Base-by-base conservation (phyloP, 805 yeast species). In the Candida mattraensis region DNA sequence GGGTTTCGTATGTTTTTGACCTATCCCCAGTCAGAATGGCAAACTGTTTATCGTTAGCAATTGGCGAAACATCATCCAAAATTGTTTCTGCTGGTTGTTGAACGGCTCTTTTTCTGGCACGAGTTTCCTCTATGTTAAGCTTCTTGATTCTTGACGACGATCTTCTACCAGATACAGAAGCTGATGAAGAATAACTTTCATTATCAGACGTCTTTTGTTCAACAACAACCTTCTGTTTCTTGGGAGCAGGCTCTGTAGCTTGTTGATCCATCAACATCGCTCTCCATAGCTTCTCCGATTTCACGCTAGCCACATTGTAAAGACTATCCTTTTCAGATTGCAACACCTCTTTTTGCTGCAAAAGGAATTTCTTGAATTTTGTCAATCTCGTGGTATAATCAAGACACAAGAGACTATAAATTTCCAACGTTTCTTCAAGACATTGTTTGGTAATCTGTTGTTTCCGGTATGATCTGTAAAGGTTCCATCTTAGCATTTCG, bases 41-140 rank as follows among this genome's bases (percentile, higher is more conserved):
- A 37, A 68, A 65, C 30, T 67, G 71, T 7, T 53, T 53, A 7
- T 47, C 39, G 4, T 65, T 48, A 3, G 58, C 19, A 7, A 66
- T 42, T 4, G 66, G 60, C 0, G 63, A 47, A 28, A 54, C 43
- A 2, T 63, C 63, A 33, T 61, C 63, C 18, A 60, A 34, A 1
- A 55, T 36, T 12, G 33, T 37, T 18, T 24, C 24, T 28, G 21
- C 17, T 18, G 10, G 4, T 5, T 7, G 6, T 23, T 24, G 27
- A 12, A 22, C 31, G 5, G 15, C 31, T 15, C 25, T 24, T 12
- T 35, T 33, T 14, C 22, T 28, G 12, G 22, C 21, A 15, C 24
- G 40, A 22, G 39, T 30, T 9, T 20, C 27, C 17, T 31, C 37
- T 24, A 24, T 38, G n/a, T 16, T 28, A 23, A 25, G 33, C 13